Evolutionary conservation across 176 grass and related monocot genomes (phyloP).

Genomic region (Sorghum bicolor): Sorghum_bicolor_NCBIv3 NC_012870.2:58171501-58172000

Average conservation of each 20-base stretch:
- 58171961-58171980: constrained; percentile 2
- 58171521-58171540: too few species aligned
- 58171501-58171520: too few species aligned
- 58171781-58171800: constrained; percentile 36
- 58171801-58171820: constrained; percentile 29
- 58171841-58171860: constrained; percentile 44
- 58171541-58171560: too few species aligned
- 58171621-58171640: background rate
- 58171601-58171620: too few species aligned
- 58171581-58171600: too few species aligned
- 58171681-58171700: background rate
- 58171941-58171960: background rate
- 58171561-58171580: too few species aligned
- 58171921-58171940: background rate
- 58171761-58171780: background rate
- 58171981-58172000: constrained; percentile 16
- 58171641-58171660: background rate
- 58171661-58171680: background rate
- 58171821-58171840: constrained; percentile 3
- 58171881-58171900: constrained; percentile 65
- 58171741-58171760: background rate
- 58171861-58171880: constrained; percentile 63
- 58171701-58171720: background rate
- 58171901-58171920: constrained; percentile 44
- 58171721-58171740: background rate